These are phyloP conservation scores for Cryphonectria nitschkei DNA, from an alignment of 2,329 filamentous ascomycete species.

Conservation along the genomic window DNA sequence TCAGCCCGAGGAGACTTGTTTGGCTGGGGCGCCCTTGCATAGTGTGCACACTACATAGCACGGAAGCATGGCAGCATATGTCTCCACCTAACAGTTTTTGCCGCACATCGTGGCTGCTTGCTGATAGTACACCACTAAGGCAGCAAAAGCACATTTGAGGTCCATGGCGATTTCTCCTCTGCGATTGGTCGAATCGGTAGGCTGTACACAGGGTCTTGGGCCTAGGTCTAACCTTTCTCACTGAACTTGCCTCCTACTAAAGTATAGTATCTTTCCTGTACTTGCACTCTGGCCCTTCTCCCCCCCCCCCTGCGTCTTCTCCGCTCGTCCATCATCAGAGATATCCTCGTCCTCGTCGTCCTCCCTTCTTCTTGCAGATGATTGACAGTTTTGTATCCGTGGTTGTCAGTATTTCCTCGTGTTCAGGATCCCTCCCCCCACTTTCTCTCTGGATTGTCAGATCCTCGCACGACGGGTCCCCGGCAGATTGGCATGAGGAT, in stretches of 20 bases:
- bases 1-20: not conserved
- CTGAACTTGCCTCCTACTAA: not conserved
- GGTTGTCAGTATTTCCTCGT: not conserved
- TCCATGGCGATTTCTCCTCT: not conserved
- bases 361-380: not conserved
- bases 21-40: not conserved
- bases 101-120: not conserved
- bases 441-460: not conserved
- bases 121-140: not conserved
- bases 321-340: not conserved
- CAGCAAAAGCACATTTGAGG: too few species aligned
- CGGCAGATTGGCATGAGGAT: not conserved
- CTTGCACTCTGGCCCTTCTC: not conserved
- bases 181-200: not conserved
- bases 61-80: not conserved
- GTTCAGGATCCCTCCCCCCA: not conserved
- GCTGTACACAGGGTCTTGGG: too few species aligned
- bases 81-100: not conserved
- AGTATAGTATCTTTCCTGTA: too few species aligned
- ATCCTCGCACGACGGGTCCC: not conserved
- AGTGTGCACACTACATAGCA: not conserved
- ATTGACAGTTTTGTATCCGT: not conserved
- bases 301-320: not conserved
- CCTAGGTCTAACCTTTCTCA: not conserved
- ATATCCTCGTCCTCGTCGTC: not conserved